Conservation (phyloP, 331 rosid genomes). For the Rosa hybrid region DNA sequence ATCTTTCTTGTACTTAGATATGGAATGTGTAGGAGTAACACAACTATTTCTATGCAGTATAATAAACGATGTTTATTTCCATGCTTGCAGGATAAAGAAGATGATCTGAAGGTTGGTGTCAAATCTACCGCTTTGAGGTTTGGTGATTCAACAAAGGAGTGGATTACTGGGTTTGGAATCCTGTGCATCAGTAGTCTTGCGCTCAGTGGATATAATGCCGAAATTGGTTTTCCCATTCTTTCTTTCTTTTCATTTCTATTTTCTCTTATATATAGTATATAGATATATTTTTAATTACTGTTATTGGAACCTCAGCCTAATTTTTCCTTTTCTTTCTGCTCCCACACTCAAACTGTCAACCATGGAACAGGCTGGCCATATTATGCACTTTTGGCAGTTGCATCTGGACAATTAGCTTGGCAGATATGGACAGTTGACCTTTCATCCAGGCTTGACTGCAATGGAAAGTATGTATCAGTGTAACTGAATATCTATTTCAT, state of each 20-base stretch:
- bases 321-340: not conserved
- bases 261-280: not conserved
- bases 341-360: not conserved
- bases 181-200: constrained; percentile 77
- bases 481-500: not conserved
- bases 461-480: constrained; percentile 56
- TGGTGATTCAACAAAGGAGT: constrained; percentile 73
- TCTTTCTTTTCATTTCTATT: constrained; percentile 2
- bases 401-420: constrained; percentile 87
- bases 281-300: not conserved
- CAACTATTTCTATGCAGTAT: not conserved
- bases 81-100: constrained; percentile 78
- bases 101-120: constrained; percentile 85
- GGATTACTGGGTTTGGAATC: constrained; percentile 76
- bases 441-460: constrained; percentile 78
- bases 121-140: constrained; percentile 91
- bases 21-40: not conserved
- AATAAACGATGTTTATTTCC: not conserved
- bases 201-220: constrained; percentile 75
- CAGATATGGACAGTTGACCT: constrained; percentile 80
- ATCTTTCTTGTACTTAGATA: not conserved
- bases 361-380: constrained; percentile 84
- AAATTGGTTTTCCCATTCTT: constrained; percentile 49
- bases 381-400: constrained; percentile 70
- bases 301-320: constrained; percentile 7